Evolutionary conservation across 1,284 basidiomycete genomes (phyloP).

Genomic region (Microbotryum intermedium): DNA sequence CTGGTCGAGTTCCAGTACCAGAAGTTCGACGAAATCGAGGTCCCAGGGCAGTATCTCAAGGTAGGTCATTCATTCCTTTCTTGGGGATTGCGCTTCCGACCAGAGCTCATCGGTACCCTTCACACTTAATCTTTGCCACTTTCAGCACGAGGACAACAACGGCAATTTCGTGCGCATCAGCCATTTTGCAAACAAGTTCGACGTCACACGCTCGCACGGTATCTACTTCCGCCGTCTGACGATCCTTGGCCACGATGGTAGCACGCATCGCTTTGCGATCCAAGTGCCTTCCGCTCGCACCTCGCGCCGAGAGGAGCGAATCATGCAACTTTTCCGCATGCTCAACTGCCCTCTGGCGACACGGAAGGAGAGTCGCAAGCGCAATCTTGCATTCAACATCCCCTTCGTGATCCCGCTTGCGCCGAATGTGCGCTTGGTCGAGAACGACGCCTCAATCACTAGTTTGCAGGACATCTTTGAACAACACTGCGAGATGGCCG

Average conservation of each 20-base stretch:
- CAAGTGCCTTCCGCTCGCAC: constrained; percentile 82
- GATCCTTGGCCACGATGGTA: constrained; percentile 87
- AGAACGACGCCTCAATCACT: constrained; percentile 85
- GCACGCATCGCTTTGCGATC: constrained; percentile 78
- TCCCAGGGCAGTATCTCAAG: constrained; percentile 97
- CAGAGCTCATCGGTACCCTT: constrained; percentile 2
- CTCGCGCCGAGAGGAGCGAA: constrained; percentile 83
- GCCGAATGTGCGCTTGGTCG: constrained; percentile 73
- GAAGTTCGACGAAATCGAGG: constrained; percentile 96
- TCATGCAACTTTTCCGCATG: constrained; percentile 83
- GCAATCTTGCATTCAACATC: constrained; percentile 84
- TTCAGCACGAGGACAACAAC: constrained; percentile 85
- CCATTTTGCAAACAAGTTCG: constrained; percentile 84
- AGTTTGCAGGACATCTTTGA: constrained; percentile 92
- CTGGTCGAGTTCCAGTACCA: constrained; percentile 96
- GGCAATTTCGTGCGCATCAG: constrained; percentile 85
- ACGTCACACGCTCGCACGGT: constrained; percentile 73
- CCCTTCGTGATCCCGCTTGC: constrained; percentile 81
- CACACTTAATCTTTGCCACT: not conserved
- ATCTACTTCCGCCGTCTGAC: constrained; percentile 84
- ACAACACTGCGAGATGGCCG: constrained; percentile 66
- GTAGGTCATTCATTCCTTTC: constrained; percentile 42
- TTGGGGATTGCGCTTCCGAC: not conserved
- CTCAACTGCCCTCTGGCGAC: constrained; percentile 78
- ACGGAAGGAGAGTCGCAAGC: constrained; percentile 87